Evolutionary conservation across 73 alveolate genomes (phyloP).

Genomic region (Blepharisma stoltei): DNA sequence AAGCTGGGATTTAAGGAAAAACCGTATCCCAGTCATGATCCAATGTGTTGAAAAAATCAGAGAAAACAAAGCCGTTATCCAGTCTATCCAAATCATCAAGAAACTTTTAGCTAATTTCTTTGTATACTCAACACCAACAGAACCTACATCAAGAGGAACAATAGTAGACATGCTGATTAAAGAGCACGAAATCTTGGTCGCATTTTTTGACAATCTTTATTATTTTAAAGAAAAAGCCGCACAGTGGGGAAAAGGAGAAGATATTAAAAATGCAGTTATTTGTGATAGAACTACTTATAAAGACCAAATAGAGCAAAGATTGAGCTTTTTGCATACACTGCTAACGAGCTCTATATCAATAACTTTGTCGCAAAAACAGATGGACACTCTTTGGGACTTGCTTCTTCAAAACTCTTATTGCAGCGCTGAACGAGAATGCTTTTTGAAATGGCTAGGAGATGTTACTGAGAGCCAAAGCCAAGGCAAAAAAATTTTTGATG

Average conservation of each 20-base stretch:
- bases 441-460: constrained; percentile 55
- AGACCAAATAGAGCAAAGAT: constrained; percentile 37
- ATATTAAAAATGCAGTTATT: background rate
- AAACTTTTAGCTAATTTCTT: constrained; percentile 27
- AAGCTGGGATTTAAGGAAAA: background rate
- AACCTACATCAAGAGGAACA: constrained; percentile 19
- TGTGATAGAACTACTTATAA: constrained; percentile 12
- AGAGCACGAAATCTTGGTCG: constrained; percentile 32
- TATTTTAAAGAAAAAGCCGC: constrained; percentile 13
- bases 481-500: constrained; percentile 38
- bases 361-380: constrained; percentile 25
- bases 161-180: constrained; percentile 28
- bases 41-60: constrained; percentile 30
- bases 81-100: constrained; percentile 27
- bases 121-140: background rate
- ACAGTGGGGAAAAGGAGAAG: background rate
- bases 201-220: constrained; percentile 26
- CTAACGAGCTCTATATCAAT: constrained; percentile 10
- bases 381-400: constrained; percentile 32
- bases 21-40: constrained; percentile 19
- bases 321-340: constrained; percentile 31
- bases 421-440: constrained; percentile 32
- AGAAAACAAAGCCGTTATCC: constrained; percentile 28
- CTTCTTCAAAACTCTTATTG: background rate
- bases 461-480: constrained; percentile 37